A percentile compares a stretch with the other conserved stretches of the same genome.
Evolutionary conservation across 345 rosid genomes (phyloP).

Genomic region (Brassica rapa): DNA sequence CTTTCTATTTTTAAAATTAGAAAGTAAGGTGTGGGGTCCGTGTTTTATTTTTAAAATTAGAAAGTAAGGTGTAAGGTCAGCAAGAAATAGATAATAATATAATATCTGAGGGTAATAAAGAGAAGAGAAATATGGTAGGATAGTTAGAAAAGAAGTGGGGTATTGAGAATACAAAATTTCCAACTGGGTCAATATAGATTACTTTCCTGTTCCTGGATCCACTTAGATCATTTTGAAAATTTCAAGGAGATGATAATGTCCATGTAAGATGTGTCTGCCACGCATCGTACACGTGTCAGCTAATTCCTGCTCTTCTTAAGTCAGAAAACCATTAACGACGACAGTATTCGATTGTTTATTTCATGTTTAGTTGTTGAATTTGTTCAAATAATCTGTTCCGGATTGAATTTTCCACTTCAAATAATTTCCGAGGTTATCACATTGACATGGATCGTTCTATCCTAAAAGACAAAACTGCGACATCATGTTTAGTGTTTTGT

Average conservation of each 20-base stretch:
- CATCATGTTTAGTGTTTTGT: not conserved
- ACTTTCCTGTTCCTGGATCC: too few relatives aligned
- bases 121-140: too few relatives aligned
- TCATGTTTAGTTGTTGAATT: too few relatives aligned
- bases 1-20: too few relatives aligned
- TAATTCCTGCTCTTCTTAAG: not conserved
- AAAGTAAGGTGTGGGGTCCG: too few relatives aligned
- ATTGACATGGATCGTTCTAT: not conserved
- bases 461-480: slow-evolving; percentile 7
- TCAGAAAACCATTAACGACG: not conserved
- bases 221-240: not conserved
- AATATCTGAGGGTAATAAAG: too few relatives aligned
- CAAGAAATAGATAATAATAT: too few relatives aligned
- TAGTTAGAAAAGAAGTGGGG: too few relatives aligned
- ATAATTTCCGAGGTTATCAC: not conserved
- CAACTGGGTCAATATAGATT: too few relatives aligned
- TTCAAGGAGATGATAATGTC: slow-evolving; percentile 5
- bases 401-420: not conserved
- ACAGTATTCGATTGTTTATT: not conserved
- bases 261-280: slow-evolving; percentile 22
- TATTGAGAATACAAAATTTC: too few relatives aligned
- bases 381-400: not conserved
- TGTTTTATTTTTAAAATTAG: too few relatives aligned
- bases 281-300: slow-evolving; percentile 23
- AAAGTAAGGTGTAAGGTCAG: too few relatives aligned